phyloP scores from a whole-genome alignment of 176 grass and related monocot species.

The Hordeum marinum region DNA sequence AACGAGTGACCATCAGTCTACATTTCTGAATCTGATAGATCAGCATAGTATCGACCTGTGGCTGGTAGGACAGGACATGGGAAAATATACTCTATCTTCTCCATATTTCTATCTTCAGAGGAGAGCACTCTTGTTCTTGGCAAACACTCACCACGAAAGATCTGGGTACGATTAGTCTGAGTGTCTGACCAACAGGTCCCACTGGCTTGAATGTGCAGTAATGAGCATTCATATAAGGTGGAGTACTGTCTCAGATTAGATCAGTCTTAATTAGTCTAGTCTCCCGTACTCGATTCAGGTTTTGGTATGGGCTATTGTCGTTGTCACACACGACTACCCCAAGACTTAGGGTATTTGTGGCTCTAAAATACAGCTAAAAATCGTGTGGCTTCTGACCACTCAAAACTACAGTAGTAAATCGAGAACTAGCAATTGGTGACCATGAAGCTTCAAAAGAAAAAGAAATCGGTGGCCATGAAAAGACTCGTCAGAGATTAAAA shows the following conservation, averaged over 20 bases:
- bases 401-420: not conserved
- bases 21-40: not conserved
- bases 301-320: slow-evolving; percentile 5
- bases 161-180: not conserved
- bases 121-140: not conserved
- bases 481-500: not conserved
- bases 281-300: slow-evolving; percentile 23
- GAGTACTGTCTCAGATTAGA: slow-evolving; percentile 6
- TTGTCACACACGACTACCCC: not conserved
- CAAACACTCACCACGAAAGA: too few species aligned
- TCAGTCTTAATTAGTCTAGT: slow-evolving; percentile 10
- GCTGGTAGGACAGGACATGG: not conserved
- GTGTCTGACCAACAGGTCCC: not conserved
- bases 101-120: not conserved
- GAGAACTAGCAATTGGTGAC: not conserved
- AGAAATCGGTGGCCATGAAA: not conserved
- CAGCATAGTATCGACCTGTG: not conserved
- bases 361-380: not conserved
- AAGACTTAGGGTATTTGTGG: not conserved
- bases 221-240: slow-evolving; percentile 17
- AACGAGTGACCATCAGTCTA: slow-evolving; percentile 33
- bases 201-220: slow-evolving; percentile 20
- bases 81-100: not conserved
- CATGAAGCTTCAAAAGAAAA: too few species aligned
- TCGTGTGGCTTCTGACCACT: not conserved